Conservation (phyloP, 148 eudicot genomes). For the Rhododendron ferrugineum region DNA sequence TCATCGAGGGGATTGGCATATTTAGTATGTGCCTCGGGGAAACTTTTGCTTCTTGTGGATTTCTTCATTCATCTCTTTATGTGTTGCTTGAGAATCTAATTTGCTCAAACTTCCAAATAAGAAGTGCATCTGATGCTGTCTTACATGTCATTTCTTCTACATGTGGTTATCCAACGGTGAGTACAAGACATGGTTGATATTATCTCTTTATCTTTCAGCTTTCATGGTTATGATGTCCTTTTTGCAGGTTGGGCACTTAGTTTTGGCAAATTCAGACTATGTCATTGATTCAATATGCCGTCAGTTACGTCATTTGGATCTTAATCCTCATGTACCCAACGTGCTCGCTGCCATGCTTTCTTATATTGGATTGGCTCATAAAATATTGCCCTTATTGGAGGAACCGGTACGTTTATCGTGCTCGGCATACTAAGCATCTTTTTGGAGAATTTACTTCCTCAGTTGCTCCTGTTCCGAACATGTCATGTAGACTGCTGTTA, state of each 20-base stretch:
- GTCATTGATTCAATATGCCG: slow-evolving; percentile 82
- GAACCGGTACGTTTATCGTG: slow-evolving; percentile 61
- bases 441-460: slow-evolving; percentile 6
- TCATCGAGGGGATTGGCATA: slow-evolving; percentile 85
- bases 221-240: slow-evolving; percentile 10
- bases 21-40: slow-evolving; percentile 64
- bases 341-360: slow-evolving; percentile 92
- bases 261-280: slow-evolving; percentile 86
- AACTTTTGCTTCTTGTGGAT: slow-evolving; percentile 71
- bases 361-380: slow-evolving; percentile 74
- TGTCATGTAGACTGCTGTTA: slow-evolving; percentile 1
- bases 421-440: background rate
- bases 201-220: background rate
- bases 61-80: slow-evolving; percentile 76
- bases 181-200: slow-evolving; percentile 9
- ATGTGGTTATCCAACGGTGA: slow-evolving; percentile 75
- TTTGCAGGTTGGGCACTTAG: slow-evolving; percentile 84
- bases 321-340: slow-evolving; percentile 82
- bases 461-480: background rate
- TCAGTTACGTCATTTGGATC: slow-evolving; percentile 84
- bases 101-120: slow-evolving; percentile 66
- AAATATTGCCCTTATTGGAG: slow-evolving; percentile 87
- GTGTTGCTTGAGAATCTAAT: slow-evolving; percentile 82
- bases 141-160: slow-evolving; percentile 58
- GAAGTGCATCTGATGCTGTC: slow-evolving; percentile 75